Base-by-base conservation (phyloP, 192 early-diverging fungal genomes). In the Coemansia guatemalensis region DNA sequence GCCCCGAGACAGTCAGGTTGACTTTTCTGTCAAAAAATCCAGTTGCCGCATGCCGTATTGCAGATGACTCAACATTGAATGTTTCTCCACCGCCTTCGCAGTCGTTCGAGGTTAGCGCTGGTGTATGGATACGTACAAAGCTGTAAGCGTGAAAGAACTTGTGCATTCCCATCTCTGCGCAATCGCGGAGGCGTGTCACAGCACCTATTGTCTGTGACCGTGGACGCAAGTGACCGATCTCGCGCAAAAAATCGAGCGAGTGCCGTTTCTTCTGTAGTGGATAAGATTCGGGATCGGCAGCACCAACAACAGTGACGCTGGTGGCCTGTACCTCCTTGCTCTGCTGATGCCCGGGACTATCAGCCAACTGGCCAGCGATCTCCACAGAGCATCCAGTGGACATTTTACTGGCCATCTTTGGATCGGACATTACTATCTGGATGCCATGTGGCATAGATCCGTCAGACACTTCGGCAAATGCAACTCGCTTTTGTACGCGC, bases 51-150 rank as follows among this genome's bases (percentile, higher is more conserved):
- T 49, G 22, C 9, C 54, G 17, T 12, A n/a, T 8, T 23, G 86
- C 88, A 2, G 59, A 56, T 8, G 62, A 50, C 18, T 50, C 48
- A 1, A 66, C 66, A 18, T 84, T 77, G 66, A 95, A 95, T 2
- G 88, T 88, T 69, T 95, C 91, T 8, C 94, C 92, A 12, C 88
- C 94, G 27, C 92, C 94, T 60, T 95, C 94, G 78, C 92, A 95
- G 66, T 95, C 94, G 60, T 89, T 87, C 6, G 88, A 81, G 11
- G 94, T 95, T 65, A 95, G 51, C 4, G 92, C 80, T 1, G 94
- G 94, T 7, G 94, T 94, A 55, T 93, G 88, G 33, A 92, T 70
- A 29, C 88, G 87, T 7, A 88, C 62, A 65, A 93, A 94, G 48
- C 92, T 87, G 69, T 90, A 78, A 23, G 83, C 78, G 56, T 67